These are phyloP conservation scores for Colletotrichum sojae DNA, from an alignment of 2,329 filamentous ascomycete species.

Conservation along the genomic window DNA sequence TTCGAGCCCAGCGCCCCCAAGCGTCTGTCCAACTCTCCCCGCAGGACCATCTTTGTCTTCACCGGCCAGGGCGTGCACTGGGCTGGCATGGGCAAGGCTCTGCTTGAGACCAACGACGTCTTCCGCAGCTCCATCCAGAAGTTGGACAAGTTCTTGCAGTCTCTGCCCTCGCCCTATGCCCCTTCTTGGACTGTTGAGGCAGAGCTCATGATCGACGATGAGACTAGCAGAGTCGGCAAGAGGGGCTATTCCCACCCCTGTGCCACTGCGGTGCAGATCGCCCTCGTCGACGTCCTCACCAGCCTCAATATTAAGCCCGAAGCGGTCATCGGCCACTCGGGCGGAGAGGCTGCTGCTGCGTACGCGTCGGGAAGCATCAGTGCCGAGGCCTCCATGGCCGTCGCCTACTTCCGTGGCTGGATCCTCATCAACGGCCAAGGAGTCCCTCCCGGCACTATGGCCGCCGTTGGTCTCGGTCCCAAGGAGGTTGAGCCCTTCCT, in stretches of 20 bases:
- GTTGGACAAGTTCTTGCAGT: slow-evolving; percentile 39
- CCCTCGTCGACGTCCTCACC: slow-evolving; percentile 55
- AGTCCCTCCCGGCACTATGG: slow-evolving; percentile 54
- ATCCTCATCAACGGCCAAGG: slow-evolving; percentile 41
- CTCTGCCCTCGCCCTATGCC: slow-evolving; percentile 24
- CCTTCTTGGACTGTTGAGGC: slow-evolving; percentile 45
- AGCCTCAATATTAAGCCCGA: slow-evolving; percentile 49
- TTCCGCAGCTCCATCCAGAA: slow-evolving; percentile 37
- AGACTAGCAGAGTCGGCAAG: slow-evolving; percentile 44
- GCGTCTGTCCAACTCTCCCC: slow-evolving; percentile 17
- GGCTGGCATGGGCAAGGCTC: slow-evolving; percentile 39
- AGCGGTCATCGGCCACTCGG: slow-evolving; percentile 58
- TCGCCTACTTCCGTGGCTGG: slow-evolving; percentile 57
- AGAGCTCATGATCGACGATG: slow-evolving; percentile 43
- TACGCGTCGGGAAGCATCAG: slow-evolving; percentile 56
- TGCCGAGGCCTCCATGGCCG: slow-evolving; percentile 52
- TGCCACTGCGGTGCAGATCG: slow-evolving; percentile 56
- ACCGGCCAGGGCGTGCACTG: slow-evolving; percentile 43
- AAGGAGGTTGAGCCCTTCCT: slow-evolving; percentile 49
- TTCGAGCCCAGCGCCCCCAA: slow-evolving; percentile 37
- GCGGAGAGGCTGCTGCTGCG: slow-evolving; percentile 61
- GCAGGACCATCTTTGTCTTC: slow-evolving; percentile 38
- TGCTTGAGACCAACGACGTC: slow-evolving; percentile 21
- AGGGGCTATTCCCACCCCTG: slow-evolving; percentile 46
- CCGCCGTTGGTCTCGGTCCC: slow-evolving; percentile 54